Percentiles rank a stretch among this genome's conserved stretches.
Evolutionary conservation across 2,329 filamentous ascomycete species (phyloP).

Genomic region (Aureobasidium zeae): DNA sequence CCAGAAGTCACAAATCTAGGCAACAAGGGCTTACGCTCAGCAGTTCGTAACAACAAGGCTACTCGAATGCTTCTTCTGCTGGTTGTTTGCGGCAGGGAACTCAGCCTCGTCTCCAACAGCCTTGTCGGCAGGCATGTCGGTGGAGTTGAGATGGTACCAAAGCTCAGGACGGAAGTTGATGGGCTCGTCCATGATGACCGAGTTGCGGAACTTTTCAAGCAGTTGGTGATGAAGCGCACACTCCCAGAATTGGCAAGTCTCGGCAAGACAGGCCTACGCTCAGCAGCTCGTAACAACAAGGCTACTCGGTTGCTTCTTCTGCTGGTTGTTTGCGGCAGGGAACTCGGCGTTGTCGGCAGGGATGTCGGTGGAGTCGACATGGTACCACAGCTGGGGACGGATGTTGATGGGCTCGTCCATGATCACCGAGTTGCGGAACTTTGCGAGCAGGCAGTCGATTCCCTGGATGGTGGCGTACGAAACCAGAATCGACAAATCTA

Average conservation of each 20-base stretch:
- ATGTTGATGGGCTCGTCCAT: slow-evolving; percentile 80
- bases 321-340: not conserved
- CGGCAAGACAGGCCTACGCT: no score
- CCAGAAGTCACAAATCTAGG: no score
- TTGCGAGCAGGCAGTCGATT: slow-evolving; percentile 79
- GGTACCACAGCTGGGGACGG: slow-evolving; percentile 54
- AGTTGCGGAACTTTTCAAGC: slow-evolving; percentile 93
- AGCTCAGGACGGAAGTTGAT: slow-evolving; percentile 70
- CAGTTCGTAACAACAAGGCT: not conserved
- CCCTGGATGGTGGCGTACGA: slow-evolving; percentile 61
- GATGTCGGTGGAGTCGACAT: not conserved
- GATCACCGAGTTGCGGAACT: slow-evolving; percentile 93
- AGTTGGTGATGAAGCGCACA: no score
- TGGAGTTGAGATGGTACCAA: not conserved
- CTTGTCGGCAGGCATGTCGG: not conserved
- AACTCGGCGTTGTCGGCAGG: not conserved
- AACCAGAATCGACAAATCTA: not conserved
- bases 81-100: not conserved
- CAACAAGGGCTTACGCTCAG: no score
- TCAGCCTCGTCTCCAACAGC: not conserved
- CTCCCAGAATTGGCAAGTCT: no score
- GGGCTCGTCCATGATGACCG: slow-evolving; percentile 85
- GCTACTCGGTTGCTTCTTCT: not conserved
- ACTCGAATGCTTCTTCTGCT: not conserved
- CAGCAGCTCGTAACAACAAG: not conserved